Evolutionary conservation across 306 rosid genomes (phyloP).

Genomic region (Comarum palustre): DNA sequence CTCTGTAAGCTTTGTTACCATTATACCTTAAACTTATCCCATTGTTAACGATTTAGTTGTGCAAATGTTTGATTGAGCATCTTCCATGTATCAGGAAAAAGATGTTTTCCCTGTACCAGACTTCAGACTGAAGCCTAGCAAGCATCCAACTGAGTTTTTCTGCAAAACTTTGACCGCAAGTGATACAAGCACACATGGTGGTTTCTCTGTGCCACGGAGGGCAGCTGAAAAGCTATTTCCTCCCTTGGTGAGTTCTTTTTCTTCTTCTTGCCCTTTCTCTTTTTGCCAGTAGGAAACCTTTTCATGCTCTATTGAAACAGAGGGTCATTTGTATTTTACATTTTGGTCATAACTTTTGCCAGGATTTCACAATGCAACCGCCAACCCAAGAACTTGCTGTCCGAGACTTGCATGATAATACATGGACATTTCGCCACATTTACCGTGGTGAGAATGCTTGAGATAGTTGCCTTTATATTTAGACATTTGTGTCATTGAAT

Average conservation of each 20-base stretch:
- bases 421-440: slow-evolving; percentile 91
- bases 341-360: slow-evolving; percentile 13
- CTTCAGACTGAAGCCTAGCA: slow-evolving; percentile 70
- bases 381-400: slow-evolving; percentile 88
- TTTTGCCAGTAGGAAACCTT: not conserved
- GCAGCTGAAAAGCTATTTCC: slow-evolving; percentile 97
- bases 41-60: not conserved
- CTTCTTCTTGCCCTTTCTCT: not conserved
- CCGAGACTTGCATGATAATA: slow-evolving; percentile 81
- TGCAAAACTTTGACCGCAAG: slow-evolving; percentile 96
- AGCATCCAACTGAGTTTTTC: slow-evolving; percentile 91
- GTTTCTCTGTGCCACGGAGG: slow-evolving; percentile 90
- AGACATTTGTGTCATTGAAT: not conserved
- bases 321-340: slow-evolving; percentile 5
- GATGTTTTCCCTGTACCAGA: slow-evolving; percentile 85
- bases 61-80: not conserved
- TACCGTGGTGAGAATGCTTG: slow-evolving; percentile 65
- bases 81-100: slow-evolving; percentile 55
- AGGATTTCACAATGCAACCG: slow-evolving; percentile 92
- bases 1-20: slow-evolving; percentile 56
- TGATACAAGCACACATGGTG: slow-evolving; percentile 94
- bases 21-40: slow-evolving; percentile 2
- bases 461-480: not conserved
- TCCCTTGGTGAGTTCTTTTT: slow-evolving; percentile 48
- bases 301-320: not conserved